Evolutionary conservation across 805 yeast species (phyloP).

Genomic region (Kluyveromyces aestuarii): DNA sequence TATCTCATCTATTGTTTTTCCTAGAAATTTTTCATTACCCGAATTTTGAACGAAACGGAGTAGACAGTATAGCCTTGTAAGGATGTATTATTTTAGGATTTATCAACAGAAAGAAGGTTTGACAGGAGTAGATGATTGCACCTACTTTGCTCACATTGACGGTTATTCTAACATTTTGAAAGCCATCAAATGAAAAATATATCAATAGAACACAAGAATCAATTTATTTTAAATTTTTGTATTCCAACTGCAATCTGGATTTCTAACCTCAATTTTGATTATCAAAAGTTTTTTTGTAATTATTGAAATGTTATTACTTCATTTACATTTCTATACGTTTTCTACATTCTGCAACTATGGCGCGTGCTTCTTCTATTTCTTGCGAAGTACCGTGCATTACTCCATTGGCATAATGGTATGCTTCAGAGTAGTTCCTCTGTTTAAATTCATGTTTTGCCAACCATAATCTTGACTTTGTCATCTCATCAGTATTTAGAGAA

Average conservation of each 20-base stretch:
- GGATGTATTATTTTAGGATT: too few species aligned
- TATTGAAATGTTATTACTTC: too few species aligned
- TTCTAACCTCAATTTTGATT: too few species aligned
- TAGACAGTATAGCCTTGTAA: too few species aligned
- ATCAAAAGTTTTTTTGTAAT: background rate
- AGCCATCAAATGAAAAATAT: too few species aligned
- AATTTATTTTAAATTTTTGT: too few species aligned
- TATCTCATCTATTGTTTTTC: background rate
- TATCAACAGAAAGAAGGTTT: too few species aligned
- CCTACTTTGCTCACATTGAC: too few species aligned
- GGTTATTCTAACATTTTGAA: too few species aligned
- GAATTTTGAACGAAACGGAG: background rate
- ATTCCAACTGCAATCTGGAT: too few species aligned
- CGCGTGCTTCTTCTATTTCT: constrained; percentile 82
- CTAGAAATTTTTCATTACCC: background rate
- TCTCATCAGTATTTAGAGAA: constrained; percentile 57
- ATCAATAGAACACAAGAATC: too few species aligned
- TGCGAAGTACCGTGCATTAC: constrained; percentile 68
- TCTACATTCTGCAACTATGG: constrained; percentile 71
- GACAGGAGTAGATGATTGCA: too few species aligned
- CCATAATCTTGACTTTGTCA: constrained; percentile 79
- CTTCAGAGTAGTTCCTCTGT: constrained; percentile 50
- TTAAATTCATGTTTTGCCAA: constrained; percentile 60
- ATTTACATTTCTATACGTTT: constrained; percentile 31
- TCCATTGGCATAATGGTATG: constrained; percentile 65